Base-by-base conservation (phyloP, 2,329 filamentous ascomycete genomes). In the Colletotrichum musicola region DNA sequence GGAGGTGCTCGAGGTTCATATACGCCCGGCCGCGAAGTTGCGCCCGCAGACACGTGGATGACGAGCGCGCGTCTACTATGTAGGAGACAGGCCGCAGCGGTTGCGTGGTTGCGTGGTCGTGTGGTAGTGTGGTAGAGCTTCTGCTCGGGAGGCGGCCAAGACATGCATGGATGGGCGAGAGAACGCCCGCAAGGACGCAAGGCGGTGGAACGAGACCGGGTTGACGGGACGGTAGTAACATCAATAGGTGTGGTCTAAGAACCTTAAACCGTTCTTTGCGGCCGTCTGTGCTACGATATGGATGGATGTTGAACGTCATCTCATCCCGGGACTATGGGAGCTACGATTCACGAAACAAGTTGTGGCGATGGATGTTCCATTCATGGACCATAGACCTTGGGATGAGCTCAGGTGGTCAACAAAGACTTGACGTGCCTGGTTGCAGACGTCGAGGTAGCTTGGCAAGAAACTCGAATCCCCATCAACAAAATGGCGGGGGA, bases 1-100 rank as follows among this genome's bases (percentile, higher is more conserved):
- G 27, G 30, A 35, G 30, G 9, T 10, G 30, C 30, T 35, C 9
- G 30, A 35, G 30, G 30, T 35, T 35, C 30, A 3, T 89, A 89
- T 55, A 58, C 47, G 22, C 27, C 38, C 20, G 30, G 58, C 27
- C 14, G 3, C 13, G 1, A 27, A 18, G 9, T 30, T 62, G 58
- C 69, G 69, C 61, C 69, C 62, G 69, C 66, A 69, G 49, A 47
- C 66, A 71, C 66, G 69, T 69, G 69, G 56, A 40, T 6, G n/a
- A 14, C 14, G 20, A 53, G 30, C 10, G 62, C 27, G 53, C 54
- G 62, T 40, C 22, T 12, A n/a, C n/a, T n/a, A n/a, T n/a, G n/a
- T n/a, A 44, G 46, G 55, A 16, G 44, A 35, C 14, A 13, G 22
- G n/a, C 18, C 46, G n/a, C 38, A 22, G 20, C 30, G 27, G 13